Evolutionary conservation across 2,329 filamentous ascomycete genomes (phyloP).

Genomic region (Monilinia vaccinii-corymbosi): DNA sequence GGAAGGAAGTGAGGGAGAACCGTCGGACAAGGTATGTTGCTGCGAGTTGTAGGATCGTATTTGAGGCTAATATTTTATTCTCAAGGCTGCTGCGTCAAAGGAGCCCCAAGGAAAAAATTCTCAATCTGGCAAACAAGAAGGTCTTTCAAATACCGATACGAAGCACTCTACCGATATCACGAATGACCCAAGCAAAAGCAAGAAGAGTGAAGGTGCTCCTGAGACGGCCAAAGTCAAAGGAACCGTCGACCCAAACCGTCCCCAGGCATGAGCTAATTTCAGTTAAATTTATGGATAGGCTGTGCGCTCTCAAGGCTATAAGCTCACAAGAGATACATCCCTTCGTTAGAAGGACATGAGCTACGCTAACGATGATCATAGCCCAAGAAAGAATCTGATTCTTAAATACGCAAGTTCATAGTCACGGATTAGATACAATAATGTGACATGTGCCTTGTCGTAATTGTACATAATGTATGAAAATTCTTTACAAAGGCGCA

Average conservation of each 20-base stretch:
- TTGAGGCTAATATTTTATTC: conserved; percentile 8
- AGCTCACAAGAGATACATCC: conserved; percentile 10
- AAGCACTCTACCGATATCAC: conserved; percentile 38
- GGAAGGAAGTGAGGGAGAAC: conserved; percentile 16
- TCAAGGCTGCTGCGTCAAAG: conserved; percentile 24
- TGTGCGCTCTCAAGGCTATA: background rate
- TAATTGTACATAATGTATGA: conserved; percentile 16
- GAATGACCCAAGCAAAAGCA: conserved; percentile 39
- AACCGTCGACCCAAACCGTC: conserved; percentile 32
- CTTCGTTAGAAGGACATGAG: conserved; percentile 14
- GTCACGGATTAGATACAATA: background rate
- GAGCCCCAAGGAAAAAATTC: conserved; percentile 31
- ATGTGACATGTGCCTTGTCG: background rate
- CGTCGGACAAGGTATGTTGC: conserved; percentile 19
- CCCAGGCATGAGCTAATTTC: conserved; percentile 20
- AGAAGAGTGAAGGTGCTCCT: conserved; percentile 47
- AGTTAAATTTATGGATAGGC: background rate
- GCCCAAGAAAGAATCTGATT: conserved; percentile 12
- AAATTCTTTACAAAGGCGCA: background rate
- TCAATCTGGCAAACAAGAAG: conserved; percentile 44
- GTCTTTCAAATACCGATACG: conserved; percentile 42
- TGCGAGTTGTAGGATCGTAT: background rate
- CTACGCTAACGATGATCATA: conserved; percentile 15
- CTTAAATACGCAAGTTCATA: background rate
- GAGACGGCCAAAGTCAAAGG: conserved; percentile 47